Base-by-base conservation (phyloP, 148 eudicot genomes). In the Persicaria maculosa region DNA sequence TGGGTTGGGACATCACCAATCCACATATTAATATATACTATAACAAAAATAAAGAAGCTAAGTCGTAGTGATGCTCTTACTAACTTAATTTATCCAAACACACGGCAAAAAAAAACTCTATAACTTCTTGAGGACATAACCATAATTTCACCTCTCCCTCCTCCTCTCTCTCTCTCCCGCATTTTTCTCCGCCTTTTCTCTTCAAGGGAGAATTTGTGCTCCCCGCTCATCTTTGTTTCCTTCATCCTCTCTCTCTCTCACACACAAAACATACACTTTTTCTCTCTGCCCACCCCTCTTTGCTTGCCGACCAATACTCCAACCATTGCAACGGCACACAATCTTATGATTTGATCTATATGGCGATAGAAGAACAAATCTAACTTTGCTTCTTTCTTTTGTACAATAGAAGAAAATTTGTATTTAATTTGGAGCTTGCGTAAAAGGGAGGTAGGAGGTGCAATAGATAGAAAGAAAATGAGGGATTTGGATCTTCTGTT, bases 171-270 rank as follows among this genome's bases (percentile, higher is more conserved):
- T 22, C 2, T 9, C 52, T 8, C 52, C 0, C 52, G 52, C 52
- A 48, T 9, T 52, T 52, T 50, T 62, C 7, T 16, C 68, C 44
- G 55, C 40, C 11, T 52, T 52, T 50, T 62, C 7, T 16, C 68
- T 52, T 70, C 40, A 40, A 72, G 68, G 68, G 81, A 80, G 84
- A 79, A 77, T 77, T 84, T 81, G 75, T 80, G 92, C 86, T 73
- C 76, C 79, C 92, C 92, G 78, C 80, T 73, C 75, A 75, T 75
- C 77, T 40, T 68, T 74, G 12, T 53, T 64, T 31, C 79, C n/a
- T 50, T 71, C 74, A 31, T 72, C 65, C 75, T 80, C 74, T 72
- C 48, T 68, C 65, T 58, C 74, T 73, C 79, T 67, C 55, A 36
- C 80, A 54, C 50, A 43, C 44, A 68, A 17, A 40, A 43, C 44